Evolutionary conservation across 768 basidiomycete species (phyloP).

Genomic region (Lactifluus subvellereus): DNA sequence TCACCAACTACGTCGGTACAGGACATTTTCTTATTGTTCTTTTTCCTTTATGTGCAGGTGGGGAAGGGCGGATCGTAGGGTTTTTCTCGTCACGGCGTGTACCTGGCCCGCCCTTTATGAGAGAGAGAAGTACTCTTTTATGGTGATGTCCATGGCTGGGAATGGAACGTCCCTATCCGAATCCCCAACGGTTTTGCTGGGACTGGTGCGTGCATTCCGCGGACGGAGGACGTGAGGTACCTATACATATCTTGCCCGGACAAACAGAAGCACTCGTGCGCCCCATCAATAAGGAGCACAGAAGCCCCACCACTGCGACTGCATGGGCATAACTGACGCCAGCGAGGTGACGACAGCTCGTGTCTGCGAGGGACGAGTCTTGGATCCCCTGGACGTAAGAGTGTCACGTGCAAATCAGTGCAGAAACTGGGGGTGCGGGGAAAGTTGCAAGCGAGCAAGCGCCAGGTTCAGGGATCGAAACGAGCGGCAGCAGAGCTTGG

Average conservation of each 20-base stretch:
- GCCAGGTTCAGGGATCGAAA: not conserved
- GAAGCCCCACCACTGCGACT: not conserved
- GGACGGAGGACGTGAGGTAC: not conserved
- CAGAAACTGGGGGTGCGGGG: not conserved
- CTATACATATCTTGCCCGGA: not conserved
- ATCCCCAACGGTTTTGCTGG: not conserved
- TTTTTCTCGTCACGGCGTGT: not conserved
- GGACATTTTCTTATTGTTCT: not conserved
- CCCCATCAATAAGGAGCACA: not conserved
- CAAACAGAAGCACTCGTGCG: not conserved
- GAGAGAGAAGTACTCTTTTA: not conserved
- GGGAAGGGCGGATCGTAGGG: not conserved
- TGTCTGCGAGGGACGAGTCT: not conserved
- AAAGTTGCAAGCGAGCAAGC: not conserved
- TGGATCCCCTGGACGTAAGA: not conserved
- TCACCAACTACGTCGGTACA: slow-evolving; percentile 5
- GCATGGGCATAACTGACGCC: not conserved
- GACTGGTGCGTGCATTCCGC: slow-evolving; percentile 1
- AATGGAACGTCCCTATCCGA: not conserved
- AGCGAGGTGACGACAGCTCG: not conserved
- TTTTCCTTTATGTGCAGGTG: not conserved
- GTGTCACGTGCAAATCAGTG: not conserved
- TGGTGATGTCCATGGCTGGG: not conserved
- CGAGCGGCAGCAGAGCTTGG: no score
- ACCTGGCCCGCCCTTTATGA: not conserved